Evolutionary conservation across 257 asterid genomes (phyloP).

Genomic region (Henckelia pumila): DNA sequence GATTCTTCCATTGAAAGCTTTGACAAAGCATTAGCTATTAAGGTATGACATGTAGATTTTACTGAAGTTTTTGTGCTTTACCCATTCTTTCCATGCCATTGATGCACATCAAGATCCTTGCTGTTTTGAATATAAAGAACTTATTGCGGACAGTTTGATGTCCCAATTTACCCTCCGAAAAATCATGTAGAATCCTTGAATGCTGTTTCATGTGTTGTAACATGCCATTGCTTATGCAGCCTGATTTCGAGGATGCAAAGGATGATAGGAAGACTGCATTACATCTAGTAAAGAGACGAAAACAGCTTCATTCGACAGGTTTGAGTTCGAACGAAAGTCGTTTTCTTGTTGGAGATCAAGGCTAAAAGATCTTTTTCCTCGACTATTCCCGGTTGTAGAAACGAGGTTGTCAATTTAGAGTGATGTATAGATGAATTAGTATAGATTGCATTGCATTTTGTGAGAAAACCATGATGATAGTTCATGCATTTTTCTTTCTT

Average conservation of each 20-base stretch:
- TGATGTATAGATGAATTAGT: slow-evolving; percentile 3
- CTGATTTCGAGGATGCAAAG: slow-evolving; percentile 55
- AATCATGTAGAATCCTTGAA: neutral
- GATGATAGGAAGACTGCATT: slow-evolving; percentile 63
- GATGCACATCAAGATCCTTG: neutral
- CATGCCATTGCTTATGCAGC: slow-evolving; percentile 43
- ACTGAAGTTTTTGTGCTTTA: neutral
- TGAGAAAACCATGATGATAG: too few relatives aligned
- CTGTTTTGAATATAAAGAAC: neutral
- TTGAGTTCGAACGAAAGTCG: slow-evolving; percentile 50
- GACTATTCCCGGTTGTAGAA: neutral
- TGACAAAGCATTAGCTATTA: slow-evolving; percentile 73
- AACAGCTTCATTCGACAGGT: slow-evolving; percentile 67
- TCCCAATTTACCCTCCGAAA: neutral
- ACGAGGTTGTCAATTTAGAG: slow-evolving; percentile 7
- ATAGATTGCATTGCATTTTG: neutral
- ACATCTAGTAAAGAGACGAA: slow-evolving; percentile 63
- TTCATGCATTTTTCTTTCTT: too few relatives aligned
- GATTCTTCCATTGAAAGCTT: slow-evolving; percentile 82
- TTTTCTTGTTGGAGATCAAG: slow-evolving; percentile 51
- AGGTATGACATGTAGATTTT: slow-evolving; percentile 39
- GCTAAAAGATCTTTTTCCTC: slow-evolving; percentile 11
- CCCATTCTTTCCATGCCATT: neutral
- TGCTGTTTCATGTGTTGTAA: neutral
- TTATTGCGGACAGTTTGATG: neutral